Conservation (phyloP, 2,329 filamentous ascomycete genomes). For the Gnomoniopsis smithogilvyi region DNA sequence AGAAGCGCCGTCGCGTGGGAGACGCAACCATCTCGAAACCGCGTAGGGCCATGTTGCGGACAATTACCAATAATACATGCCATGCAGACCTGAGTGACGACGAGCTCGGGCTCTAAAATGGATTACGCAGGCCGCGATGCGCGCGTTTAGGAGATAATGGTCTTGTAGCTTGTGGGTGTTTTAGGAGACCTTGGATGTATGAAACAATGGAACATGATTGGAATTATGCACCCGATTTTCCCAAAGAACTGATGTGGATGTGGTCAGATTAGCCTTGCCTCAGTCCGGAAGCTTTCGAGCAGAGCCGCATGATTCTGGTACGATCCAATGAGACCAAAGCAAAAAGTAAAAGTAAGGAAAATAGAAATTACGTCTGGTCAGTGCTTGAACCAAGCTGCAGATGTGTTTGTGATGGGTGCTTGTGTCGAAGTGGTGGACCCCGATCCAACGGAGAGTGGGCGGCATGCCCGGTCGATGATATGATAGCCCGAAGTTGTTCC, state of each 20-base stretch:
- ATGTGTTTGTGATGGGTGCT: not conserved
- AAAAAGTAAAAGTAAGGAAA: not conserved
- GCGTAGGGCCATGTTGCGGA: conserved; percentile 2
- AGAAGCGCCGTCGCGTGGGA: conserved; percentile 13
- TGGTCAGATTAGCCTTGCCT: not conserved
- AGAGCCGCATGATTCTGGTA: not conserved
- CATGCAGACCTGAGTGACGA: conserved; percentile 14
- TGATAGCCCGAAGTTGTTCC: not conserved
- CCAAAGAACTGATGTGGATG: not conserved
- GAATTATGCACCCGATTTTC: not conserved
- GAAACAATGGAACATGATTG: not conserved
- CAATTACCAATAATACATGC: conserved; percentile 8
- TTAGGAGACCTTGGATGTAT: not conserved
- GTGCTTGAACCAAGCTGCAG: not conserved
- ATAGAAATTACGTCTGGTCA: not conserved
- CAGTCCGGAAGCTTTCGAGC: not conserved
- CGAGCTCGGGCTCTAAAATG: conserved; percentile 13
- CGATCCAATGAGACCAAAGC: not conserved
- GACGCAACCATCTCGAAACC: conserved; percentile 8
- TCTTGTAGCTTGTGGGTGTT: not conserved
- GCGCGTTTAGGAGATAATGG: not conserved
- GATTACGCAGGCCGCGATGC: not conserved
- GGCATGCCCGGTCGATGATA: not conserved
- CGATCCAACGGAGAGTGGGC: not conserved
- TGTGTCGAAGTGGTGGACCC: not conserved